Evolutionary conservation across 768 basidiomycete genomes (phyloP).

Genomic region (Piloderma croceum): DNA sequence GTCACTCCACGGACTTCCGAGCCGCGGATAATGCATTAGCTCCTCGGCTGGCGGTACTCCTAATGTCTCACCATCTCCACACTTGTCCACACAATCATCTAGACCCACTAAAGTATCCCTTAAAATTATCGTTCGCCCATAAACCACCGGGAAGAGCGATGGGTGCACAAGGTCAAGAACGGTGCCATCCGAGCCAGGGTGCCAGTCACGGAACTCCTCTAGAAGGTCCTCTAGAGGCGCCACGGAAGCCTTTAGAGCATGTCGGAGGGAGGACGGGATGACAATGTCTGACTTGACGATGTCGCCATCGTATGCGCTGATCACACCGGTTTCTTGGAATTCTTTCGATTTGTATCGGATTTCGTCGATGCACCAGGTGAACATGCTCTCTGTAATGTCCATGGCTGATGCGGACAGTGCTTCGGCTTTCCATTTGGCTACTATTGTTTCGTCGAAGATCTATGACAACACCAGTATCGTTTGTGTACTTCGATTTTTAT

Average conservation of each 20-base stretch:
- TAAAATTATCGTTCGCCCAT: conserved; percentile 32
- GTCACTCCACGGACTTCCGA: conserved; percentile 29
- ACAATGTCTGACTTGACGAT: conserved; percentile 25
- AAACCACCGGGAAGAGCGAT: conserved; percentile 36
- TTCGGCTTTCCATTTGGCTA: conserved; percentile 24
- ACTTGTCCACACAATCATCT: too few relatives aligned
- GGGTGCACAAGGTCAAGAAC: conserved; percentile 45
- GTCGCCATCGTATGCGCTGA: conserved; percentile 22
- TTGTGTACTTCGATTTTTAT: not conserved
- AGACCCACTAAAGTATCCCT: too few relatives aligned
- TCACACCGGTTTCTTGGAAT: conserved; percentile 5
- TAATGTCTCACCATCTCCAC: too few relatives aligned
- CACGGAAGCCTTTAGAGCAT: conserved; percentile 8
- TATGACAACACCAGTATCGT: not conserved
- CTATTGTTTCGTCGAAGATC: conserved; percentile 20
- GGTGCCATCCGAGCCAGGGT: conserved; percentile 36
- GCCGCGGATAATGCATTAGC: too few relatives aligned
- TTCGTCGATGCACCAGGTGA: conserved; percentile 23
- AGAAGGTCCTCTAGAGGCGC: conserved; percentile 16
- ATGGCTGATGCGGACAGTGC: conserved; percentile 2
- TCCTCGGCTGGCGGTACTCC: too few relatives aligned
- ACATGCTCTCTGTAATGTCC: conserved; percentile 23
- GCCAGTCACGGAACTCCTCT: conserved; percentile 35
- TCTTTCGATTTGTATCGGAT: conserved; percentile 19
- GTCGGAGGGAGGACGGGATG: too few relatives aligned